Evolutionary conservation across 2,329 filamentous ascomycete species (phyloP).

Genomic region (Xylaria arbuscula): DNA sequence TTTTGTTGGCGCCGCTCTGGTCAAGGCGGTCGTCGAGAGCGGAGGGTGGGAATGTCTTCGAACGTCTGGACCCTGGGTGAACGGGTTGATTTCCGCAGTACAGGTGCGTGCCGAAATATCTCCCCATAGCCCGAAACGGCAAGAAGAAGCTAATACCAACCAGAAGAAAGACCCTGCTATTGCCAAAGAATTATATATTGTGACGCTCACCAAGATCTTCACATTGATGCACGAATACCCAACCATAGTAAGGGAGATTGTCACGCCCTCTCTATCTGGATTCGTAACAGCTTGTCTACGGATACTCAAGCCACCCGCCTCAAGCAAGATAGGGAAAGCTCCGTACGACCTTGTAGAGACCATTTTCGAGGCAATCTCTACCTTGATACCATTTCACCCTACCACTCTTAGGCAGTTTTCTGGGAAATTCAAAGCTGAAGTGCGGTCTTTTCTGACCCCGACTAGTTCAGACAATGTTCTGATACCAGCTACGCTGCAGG

Average conservation of each 20-base stretch:
- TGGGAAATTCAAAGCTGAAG: constrained; percentile 72
- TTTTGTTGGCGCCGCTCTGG: constrained; percentile 80
- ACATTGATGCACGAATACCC: constrained; percentile 83
- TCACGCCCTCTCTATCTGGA: constrained; percentile 79
- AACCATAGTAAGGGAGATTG: constrained; percentile 86
- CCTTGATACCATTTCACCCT: constrained; percentile 81
- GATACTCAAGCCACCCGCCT: constrained; percentile 63
- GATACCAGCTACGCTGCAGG: constrained; percentile 64
- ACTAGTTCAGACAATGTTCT: constrained; percentile 64
- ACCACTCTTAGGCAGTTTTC: constrained; percentile 83
- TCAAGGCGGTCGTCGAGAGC: constrained; percentile 84
- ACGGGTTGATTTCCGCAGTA: constrained; percentile 78
- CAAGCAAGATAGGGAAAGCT: constrained; percentile 54
- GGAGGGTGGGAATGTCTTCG: constrained; percentile 86
- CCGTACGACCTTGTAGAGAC: constrained; percentile 69
- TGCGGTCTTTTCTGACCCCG: constrained; percentile 71
- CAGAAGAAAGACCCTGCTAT: constrained; percentile 81
- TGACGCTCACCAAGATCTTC: constrained; percentile 86
- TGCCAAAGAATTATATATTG: constrained; percentile 79
- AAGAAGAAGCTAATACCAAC: constrained; percentile 18
- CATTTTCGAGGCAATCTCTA: constrained; percentile 76
- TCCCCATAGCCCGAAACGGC: background rate
- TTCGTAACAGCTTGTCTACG: constrained; percentile 81
- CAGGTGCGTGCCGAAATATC: constrained; percentile 61
- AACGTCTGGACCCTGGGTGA: constrained; percentile 79